Percentiles rank a stretch among this genome's conserved stretches.
These are phyloP conservation scores for Syzygium aromaticum DNA, from an alignment of 345 rosid genomes.

Conservation along the genomic window DNA sequence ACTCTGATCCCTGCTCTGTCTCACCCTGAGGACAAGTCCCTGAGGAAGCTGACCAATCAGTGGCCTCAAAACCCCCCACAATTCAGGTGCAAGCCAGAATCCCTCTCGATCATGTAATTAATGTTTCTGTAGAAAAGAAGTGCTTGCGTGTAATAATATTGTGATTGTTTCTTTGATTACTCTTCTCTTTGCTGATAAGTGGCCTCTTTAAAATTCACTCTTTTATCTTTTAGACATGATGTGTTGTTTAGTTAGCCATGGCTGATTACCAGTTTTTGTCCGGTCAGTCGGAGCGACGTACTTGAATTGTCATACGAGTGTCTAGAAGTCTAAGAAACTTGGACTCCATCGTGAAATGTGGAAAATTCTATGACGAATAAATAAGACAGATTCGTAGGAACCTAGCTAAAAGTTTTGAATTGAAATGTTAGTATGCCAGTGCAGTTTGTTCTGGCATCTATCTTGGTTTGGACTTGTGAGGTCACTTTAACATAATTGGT, in stretches of 20 bases:
- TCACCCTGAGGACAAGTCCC: conserved; percentile 35
- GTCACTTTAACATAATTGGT: neutral
- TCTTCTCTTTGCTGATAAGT: neutral
- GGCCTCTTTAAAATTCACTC: neutral
- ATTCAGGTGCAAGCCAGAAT: conserved; percentile 33
- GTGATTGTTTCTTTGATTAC: neutral
- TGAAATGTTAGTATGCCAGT: neutral
- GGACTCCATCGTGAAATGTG: neutral
- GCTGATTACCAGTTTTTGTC: neutral
- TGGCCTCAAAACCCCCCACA: conserved; percentile 61
- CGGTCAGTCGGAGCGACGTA: neutral
- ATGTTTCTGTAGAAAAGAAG: neutral
- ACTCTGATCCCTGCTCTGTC: conserved; percentile 49
- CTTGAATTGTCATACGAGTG: neutral
- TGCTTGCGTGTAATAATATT: neutral
- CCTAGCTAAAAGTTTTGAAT: neutral
- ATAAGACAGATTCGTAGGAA: neutral
- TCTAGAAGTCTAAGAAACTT: neutral
- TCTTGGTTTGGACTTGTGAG: neutral
- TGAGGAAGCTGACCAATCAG: conserved; percentile 46
- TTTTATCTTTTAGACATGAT: neutral
- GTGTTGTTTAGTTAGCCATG: neutral
- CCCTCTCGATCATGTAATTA: neutral
- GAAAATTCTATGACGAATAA: neutral
- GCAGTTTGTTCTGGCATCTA: neutral